These are phyloP conservation scores for Thelonectria olida DNA, from an alignment of 2,329 filamentous ascomycete species.

Conservation along the genomic window DNA sequence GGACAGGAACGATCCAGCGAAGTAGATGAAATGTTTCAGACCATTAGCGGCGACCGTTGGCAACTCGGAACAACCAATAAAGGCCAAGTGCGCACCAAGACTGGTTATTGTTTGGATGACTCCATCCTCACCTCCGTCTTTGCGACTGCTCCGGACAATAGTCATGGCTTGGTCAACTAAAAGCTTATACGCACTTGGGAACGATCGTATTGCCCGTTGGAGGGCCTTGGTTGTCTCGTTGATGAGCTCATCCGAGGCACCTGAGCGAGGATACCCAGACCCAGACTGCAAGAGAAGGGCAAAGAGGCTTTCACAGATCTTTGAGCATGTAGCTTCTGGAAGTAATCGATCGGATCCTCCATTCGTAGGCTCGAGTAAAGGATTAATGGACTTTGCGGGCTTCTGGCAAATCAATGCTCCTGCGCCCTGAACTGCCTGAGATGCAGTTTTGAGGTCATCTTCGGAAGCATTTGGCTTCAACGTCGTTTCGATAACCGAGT, in stretches of 20 bases:
- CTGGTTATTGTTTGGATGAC: slow-evolving; percentile 43
- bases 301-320: slow-evolving; percentile 51
- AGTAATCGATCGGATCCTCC: slow-evolving; percentile 43
- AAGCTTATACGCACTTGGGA: slow-evolving; percentile 46
- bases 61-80: slow-evolving; percentile 58
- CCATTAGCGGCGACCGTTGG: slow-evolving; percentile 38
- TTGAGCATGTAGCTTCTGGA: slow-evolving; percentile 44
- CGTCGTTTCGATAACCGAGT: slow-evolving; percentile 46
- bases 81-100: slow-evolving; percentile 56
- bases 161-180: slow-evolving; percentile 43
- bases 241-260: slow-evolving; percentile 47
- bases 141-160: slow-evolving; percentile 39
- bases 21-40: slow-evolving; percentile 53
- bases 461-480: slow-evolving; percentile 40
- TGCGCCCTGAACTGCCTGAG: slow-evolving; percentile 56
- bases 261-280: slow-evolving; percentile 27
- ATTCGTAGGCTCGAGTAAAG: neutral
- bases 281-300: slow-evolving; percentile 39
- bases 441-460: slow-evolving; percentile 53
- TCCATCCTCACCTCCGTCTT: slow-evolving; percentile 26
- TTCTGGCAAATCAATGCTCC: slow-evolving; percentile 56
- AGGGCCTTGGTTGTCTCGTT: slow-evolving; percentile 54
- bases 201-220: slow-evolving; percentile 49
- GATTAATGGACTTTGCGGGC: slow-evolving; percentile 31
- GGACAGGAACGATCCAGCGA: slow-evolving; percentile 46